Percentiles rank a stretch among this genome's conserved stretches.
These are phyloP conservation scores for Conticribra weissflogii DNA, from an alignment of 108 stramenopile species.

Conservation along the genomic window DNA sequence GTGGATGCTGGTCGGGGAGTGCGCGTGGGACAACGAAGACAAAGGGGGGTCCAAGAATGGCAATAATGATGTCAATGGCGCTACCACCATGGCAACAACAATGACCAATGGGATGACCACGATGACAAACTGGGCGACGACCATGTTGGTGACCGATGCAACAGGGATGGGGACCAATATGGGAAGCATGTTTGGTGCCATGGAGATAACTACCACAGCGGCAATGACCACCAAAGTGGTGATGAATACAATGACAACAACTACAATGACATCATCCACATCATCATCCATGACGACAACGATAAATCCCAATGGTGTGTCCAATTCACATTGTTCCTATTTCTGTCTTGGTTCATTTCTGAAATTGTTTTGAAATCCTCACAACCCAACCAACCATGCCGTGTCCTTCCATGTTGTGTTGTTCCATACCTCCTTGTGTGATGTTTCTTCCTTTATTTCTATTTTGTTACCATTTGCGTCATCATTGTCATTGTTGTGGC, in stretches of 20 bases:
- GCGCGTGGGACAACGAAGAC: not conserved
- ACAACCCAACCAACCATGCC: no score
- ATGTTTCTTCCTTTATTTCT: constrained; percentile 12
- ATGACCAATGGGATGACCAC: constrained; percentile 1
- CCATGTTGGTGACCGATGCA: no score
- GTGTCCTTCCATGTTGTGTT: no score
- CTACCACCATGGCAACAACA: not conserved
- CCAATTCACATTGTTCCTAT: no score
- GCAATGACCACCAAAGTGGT: not conserved
- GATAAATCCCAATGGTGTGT: not conserved
- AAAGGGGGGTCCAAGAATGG: not conserved
- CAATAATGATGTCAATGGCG: not conserved
- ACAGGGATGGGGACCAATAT: no score
- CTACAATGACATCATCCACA: not conserved
- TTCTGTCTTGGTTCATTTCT: no score
- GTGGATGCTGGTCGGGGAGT: constrained; percentile 43
- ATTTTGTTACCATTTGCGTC: constrained; percentile 34
- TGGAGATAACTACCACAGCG: not conserved
- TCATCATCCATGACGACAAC: not conserved
- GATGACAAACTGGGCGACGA: no score
- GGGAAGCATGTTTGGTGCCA: not conserved
- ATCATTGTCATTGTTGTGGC: not conserved
- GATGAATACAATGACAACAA: no score
- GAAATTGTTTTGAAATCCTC: no score
- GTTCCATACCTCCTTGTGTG: constrained; percentile 7